These are phyloP conservation scores for Verticillium klebahnii DNA, from an alignment of 2,329 filamentous ascomycete genomes.

Conservation along the genomic window DNA sequence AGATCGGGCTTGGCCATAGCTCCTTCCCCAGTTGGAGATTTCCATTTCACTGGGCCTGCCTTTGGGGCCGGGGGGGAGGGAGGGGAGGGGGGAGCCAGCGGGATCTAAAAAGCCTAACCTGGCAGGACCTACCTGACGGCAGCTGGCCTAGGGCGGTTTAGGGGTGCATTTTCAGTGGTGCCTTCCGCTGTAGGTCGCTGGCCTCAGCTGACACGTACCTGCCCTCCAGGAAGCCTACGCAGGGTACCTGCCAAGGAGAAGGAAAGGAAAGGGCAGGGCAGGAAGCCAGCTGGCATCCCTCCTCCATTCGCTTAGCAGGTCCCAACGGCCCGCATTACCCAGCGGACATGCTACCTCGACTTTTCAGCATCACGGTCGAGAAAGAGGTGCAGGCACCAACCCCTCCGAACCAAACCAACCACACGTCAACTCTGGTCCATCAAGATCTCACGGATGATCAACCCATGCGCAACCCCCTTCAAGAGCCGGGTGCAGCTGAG, in stretches of 20 bases:
- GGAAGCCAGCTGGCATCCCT: background rate
- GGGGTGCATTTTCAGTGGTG: background rate
- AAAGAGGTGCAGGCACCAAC: background rate
- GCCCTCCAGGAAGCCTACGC: no score
- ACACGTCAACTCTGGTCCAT: background rate
- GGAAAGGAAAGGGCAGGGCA: background rate
- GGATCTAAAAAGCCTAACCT: background rate
- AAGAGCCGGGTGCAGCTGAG: background rate
- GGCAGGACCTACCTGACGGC: background rate
- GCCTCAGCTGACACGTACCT: background rate
- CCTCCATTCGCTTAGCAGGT: background rate
- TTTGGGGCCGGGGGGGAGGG: background rate
- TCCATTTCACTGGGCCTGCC: background rate
- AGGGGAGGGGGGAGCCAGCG: background rate
- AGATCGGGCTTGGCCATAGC: slow-evolving; percentile 1
- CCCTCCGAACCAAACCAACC: background rate
- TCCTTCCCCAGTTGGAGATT: background rate
- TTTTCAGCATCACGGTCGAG: background rate
- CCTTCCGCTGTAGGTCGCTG: background rate
- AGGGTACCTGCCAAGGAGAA: no score
- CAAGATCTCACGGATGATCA: background rate
- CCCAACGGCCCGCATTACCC: slow-evolving; percentile 1
- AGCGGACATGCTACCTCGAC: background rate
- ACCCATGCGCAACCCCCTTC: background rate
- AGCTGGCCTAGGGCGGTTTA: background rate